Evolutionary conservation across 2,329 filamentous ascomycete species (phyloP), one percentile per base, ranked within the genome.

Genomic region (Cytospora piceae): DNA sequence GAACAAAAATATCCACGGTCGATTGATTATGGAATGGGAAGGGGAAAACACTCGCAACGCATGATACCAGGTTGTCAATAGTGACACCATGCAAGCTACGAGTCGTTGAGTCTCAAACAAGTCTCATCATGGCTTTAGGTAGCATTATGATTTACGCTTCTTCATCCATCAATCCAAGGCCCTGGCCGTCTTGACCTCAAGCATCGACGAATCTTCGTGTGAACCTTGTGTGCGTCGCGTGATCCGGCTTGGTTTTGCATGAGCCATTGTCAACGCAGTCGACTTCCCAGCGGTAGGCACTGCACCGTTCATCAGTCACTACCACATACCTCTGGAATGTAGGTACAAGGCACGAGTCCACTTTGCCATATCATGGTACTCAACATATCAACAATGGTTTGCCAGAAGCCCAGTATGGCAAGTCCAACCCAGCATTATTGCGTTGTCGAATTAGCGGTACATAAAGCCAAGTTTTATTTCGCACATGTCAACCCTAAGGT

Each of bases 11-110:
- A 27, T 54, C 27, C 61, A 61, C n/a, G 42, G 52, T 58, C 52
- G 27, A 34, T 61, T 49, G 66, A 29, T 27, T 24, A 62, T 66
- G 57, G 63, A 49, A 51, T 60, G 60, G 66, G 66, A 61, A 68
- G 9, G 34, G 64, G 34, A 63, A 63, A 66, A 58, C 51, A 57
- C 56, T 49, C 63, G 53, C 51, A 61, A 24, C 37, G 49, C 49
- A 63, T 68, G 63, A 68, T 68, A 68, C 66, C 66, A 68, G 66
- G 63, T 64, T 61, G 63, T 66, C 55, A 6, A 39, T 54, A 37
- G 39, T 37, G 60, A 54, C 63, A 49, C 46, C 46, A 49, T 20
- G 22, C 22, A 56, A 52, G 51, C 59, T 60, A 61, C 63, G 61
- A 66, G 58, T 54, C 24, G 11, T 39, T 39, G 32, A 51, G 59